These are phyloP conservation scores for Ganoderma meredithae DNA, from an alignment of 1,284 basidiomycete species.

Conservation along the genomic window DNA sequence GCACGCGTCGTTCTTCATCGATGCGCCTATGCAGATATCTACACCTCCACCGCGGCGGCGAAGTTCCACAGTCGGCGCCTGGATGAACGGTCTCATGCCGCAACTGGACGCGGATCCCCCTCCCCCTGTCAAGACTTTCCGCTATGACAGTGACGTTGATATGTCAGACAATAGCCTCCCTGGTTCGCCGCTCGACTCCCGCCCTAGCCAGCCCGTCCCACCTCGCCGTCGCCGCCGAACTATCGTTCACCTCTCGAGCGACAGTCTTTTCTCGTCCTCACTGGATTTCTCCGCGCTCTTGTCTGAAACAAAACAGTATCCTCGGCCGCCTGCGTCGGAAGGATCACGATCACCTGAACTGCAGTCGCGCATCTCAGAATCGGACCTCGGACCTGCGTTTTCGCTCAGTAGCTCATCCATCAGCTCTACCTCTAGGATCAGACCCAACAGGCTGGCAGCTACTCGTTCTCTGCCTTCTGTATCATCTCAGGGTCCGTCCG, in stretches of 20 bases:
- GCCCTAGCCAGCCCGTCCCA: slow-evolving; percentile 16
- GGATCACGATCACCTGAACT: slow-evolving; percentile 23
- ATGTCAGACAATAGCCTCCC: slow-evolving; percentile 32
- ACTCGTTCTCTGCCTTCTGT: not conserved
- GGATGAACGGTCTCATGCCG: slow-evolving; percentile 31
- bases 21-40: slow-evolving; percentile 40
- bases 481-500: slow-evolving; percentile 9
- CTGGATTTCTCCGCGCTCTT: slow-evolving; percentile 42
- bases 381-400: slow-evolving; percentile 27
- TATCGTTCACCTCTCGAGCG: slow-evolving; percentile 39
- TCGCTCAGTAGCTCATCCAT: slow-evolving; percentile 22
- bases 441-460: not conserved
- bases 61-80: slow-evolving; percentile 29
- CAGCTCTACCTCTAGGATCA: not conserved
- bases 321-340: slow-evolving; percentile 26
- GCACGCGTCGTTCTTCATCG: slow-evolving; percentile 41
- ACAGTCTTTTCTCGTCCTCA: slow-evolving; percentile 47
- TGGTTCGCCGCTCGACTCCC: slow-evolving; percentile 26
- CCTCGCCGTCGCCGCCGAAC: slow-evolving; percentile 39
- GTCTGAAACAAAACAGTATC: slow-evolving; percentile 31
- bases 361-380: slow-evolving; percentile 8
- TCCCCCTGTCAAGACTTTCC: slow-evolving; percentile 23
- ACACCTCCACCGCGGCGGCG: slow-evolving; percentile 40
- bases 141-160: slow-evolving; percentile 33
- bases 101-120: slow-evolving; percentile 31